Conservation (phyloP, 148 eudicot genomes). For the Gaultheria prostrata region DNA sequence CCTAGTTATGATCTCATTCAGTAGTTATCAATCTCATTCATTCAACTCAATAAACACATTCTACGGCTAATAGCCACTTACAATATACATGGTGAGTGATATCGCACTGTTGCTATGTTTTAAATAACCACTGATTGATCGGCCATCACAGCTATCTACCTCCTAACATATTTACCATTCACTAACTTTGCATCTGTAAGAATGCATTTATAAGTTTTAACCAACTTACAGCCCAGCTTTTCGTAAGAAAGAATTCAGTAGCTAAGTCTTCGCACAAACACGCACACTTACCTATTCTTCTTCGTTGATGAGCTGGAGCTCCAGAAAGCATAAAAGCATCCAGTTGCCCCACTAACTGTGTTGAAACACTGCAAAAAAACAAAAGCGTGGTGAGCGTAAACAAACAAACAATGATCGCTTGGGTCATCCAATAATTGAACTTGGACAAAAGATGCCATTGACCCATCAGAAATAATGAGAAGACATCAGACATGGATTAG, state of each 20-base stretch:
- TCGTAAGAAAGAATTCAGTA: not conserved
- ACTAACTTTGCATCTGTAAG: not conserved
- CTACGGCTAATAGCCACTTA: not conserved
- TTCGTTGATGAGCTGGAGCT: slow-evolving; percentile 59
- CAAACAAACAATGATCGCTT: not conserved
- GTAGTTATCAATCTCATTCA: not conserved
- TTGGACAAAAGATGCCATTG: not conserved
- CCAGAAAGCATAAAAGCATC: slow-evolving; percentile 73
- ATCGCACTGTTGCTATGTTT: not conserved
- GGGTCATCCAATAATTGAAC: not conserved
- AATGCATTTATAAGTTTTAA: not conserved
- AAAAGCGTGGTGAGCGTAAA: slow-evolving; percentile 3
- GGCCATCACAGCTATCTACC: not conserved
- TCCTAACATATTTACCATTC: not conserved
- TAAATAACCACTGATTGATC: not conserved
- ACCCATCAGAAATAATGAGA: not conserved
- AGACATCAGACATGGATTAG: not conserved
- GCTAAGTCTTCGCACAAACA: not conserved
- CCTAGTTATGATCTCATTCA: not conserved
- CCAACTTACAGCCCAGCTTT: not conserved
- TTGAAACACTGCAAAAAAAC: slow-evolving; percentile 53
- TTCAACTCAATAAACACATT: not conserved
- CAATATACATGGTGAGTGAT: not conserved
- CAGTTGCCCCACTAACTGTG: slow-evolving; percentile 48
- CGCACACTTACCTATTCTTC: slow-evolving; percentile 59